Evolutionary conservation across 768 basidiomycete species (phyloP), one percentile per base, ranked within the genome.

Genomic region (Lenzites betulinus): DNA sequence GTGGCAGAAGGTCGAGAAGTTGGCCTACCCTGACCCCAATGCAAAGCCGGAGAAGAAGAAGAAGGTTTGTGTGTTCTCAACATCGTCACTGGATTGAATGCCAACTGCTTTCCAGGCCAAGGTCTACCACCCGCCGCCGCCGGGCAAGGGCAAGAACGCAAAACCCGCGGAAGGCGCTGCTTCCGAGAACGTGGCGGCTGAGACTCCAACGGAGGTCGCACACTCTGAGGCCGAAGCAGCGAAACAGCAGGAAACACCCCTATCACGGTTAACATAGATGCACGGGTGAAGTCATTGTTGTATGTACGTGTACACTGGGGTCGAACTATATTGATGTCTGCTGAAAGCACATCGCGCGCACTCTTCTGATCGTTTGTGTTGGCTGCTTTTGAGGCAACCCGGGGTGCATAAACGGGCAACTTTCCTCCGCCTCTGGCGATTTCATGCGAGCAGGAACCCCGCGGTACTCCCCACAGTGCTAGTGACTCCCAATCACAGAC

Each of bases 11-110:
- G 77, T 88, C 7, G 89, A 89, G 70, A 83, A 80, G 68, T 74
- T 88, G 22, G 97, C 94, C 12, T 99, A 98, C 77, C 94, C 95
- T 1, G 83, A 88, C 71, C 84, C 84, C 0, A 87, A 83, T 51
- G 83, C 82, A 0, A 84, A 86, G 66, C 77, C 79, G 9, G 81
- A 81, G 64, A 80, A 82, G 64, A 51, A 86, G 75, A 92, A 90
- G 73, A 79, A 78, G 73, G 77, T 71, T 41, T 9, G 73, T 51
- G 51, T 9, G 7, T 20, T 28, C 2, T 38, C 8, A 22, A 9
- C 13, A 11, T 28, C 15, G 20, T 36, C 25, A 12, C 7, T 25
- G 1, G 13, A 23, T 9, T 20, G 4, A 41, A 46, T 25, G 16
- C 16, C 46, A 18, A 48, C 48, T n/a, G 51, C 59, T 36, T 22